A percentile compares a stretch with the other conserved stretches of the same genome.
Conservation (phyloP, 257 asterid species). For the Coffea eugenioides region DNA sequence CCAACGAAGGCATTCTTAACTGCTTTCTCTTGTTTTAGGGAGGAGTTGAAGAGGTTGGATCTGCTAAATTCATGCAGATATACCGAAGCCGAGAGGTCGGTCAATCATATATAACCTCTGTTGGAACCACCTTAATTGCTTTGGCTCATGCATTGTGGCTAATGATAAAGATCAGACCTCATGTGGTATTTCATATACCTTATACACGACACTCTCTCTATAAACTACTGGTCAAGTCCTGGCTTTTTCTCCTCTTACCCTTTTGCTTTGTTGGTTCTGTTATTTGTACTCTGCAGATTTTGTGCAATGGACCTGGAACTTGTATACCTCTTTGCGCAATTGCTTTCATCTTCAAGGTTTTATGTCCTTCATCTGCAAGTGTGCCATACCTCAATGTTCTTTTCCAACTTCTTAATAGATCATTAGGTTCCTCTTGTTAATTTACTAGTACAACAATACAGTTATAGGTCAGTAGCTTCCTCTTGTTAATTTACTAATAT, state of each 20-base stretch:
- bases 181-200: constrained; percentile 60
- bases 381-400: neutral
- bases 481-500: neutral
- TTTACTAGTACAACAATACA: neutral
- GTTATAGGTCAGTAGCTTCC: neutral
- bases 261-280: neutral
- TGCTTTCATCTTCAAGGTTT: constrained; percentile 76
- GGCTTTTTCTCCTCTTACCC: neutral
- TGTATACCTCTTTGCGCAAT: constrained; percentile 77
- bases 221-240: neutral
- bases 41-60: constrained; percentile 38
- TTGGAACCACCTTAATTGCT: constrained; percentile 83
- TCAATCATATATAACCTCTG: constrained; percentile 81
- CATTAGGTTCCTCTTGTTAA: neutral
- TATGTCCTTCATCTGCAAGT: constrained; percentile 12
- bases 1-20: neutral
- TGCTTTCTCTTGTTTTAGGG: constrained; percentile 47
- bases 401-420: neutral
- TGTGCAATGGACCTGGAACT: constrained; percentile 97
- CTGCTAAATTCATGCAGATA: constrained; percentile 68
- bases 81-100: constrained; percentile 96
- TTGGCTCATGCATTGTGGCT: constrained; percentile 80
- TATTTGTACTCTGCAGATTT: constrained; percentile 42
- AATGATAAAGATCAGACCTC: constrained; percentile 87
- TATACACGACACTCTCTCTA: neutral